phyloP scores from a whole-genome alignment of 2,329 filamentous ascomycete genomes.

The Colletotrichum cereale region DNA sequence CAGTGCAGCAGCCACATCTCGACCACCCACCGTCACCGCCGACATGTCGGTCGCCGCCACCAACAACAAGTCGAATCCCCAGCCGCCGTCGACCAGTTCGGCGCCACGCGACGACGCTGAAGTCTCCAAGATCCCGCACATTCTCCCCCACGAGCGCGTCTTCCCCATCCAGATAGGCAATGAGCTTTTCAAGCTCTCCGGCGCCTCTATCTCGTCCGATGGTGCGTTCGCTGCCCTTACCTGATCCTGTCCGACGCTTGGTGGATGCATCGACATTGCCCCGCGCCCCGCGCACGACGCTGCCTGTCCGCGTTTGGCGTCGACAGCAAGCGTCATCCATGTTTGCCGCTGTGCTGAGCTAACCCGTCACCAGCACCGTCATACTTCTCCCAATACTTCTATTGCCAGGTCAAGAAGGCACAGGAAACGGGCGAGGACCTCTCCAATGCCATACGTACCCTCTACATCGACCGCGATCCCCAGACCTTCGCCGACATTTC shows the following conservation, averaged over 20 bases:
- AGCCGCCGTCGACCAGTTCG: conserved; percentile 32
- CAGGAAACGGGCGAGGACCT: conserved; percentile 69
- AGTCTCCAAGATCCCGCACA: conserved; percentile 64
- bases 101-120: conserved; percentile 47
- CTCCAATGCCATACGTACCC: conserved; percentile 72
- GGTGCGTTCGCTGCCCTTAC: conserved; percentile 59
- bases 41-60: conserved; percentile 32
- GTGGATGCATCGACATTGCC: not conserved
- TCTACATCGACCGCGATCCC: conserved; percentile 96
- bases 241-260: not conserved
- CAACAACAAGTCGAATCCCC: conserved; percentile 21
- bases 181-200: conserved; percentile 79
- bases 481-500: conserved; percentile 90
- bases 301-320: not conserved
- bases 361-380: conserved; percentile 77
- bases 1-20: conserved; percentile 2
- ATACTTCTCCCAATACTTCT: conserved; percentile 96
- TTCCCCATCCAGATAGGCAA: conserved; percentile 82
- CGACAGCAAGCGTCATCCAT: not conserved
- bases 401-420: conserved; percentile 79
- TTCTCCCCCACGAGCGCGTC: conserved; percentile 78
- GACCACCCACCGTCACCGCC: conserved; percentile 12
- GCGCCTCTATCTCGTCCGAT: conserved; percentile 79
- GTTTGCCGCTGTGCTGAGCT: not conserved
- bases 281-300: not conserved